Evolutionary conservation across 2,329 filamentous ascomycete genomes (phyloP), one percentile per base, ranked within the genome.

Genomic region (Neofusicoccum ribis): DNA sequence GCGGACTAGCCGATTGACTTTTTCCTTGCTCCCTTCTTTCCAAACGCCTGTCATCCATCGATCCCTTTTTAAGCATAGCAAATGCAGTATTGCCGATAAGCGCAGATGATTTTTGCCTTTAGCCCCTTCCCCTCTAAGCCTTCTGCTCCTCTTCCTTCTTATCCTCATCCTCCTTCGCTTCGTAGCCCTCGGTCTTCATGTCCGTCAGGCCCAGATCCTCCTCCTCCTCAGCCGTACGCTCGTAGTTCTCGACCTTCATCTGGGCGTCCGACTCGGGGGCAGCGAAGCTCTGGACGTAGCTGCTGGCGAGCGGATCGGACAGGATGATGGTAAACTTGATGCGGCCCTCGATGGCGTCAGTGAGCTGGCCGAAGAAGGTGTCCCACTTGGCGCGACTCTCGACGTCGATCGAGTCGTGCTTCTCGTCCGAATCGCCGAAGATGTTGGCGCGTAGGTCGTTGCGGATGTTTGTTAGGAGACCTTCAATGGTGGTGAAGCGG

Each of bases 401-500:
- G 0, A 79, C 64, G 3, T 81, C 78, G 78, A 97, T 87, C 1
- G 92, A 95, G 81, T 99, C 95, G 20, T 81, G 72, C 31, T 77
- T 73, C 63, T 87, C 87, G 20, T 85, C 87, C 23, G 37, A 31
- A 39, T 61, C 56, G 51, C 58, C 64, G 78, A 96, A 99, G 68
- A 98, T 96, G 74, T 96, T 92, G 56, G 85, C 86, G 74, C 89
- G 90, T 27, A 99, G 85, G 77, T 99, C 94, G 74, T 95, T 89
- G 68, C 93, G 91, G 66, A 99, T 91, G 76, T 99, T 92, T 0
- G 92, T 95, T 63, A 98, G 83, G 20, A 98, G 87, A 67, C 95
- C 95, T 78, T 99, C 95, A 20, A 99, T 89, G 0, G 95, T 99
- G 20, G 95, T 99, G 83, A 99, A 99, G 65, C 95, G 89, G 17